Evolutionary conservation across 2,329 filamentous ascomycete species (phyloP), one percentile per base, ranked within the genome.

Genomic region (Verticillium dahliae): DNA sequence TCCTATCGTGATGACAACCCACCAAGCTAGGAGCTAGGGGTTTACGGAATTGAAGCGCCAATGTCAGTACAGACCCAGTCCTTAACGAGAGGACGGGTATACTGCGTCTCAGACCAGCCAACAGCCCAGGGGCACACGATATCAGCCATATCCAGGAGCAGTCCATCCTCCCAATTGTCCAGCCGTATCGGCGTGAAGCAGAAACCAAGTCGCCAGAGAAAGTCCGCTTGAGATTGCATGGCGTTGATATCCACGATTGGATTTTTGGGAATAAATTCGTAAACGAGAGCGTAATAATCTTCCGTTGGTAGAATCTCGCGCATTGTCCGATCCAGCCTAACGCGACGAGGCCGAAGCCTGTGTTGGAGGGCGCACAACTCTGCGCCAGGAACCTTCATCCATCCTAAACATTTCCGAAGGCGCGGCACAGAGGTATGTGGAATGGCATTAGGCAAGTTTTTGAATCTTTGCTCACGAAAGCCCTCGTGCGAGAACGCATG

Each of bases 91-190:
- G 10, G 34, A 6, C 34, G 34, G 6, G 5, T 37, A 10, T 6
- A 37, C 10, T 10, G 34, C 6, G 10, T 37, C 10, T 10, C 6
- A 37, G 10, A 37, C 34, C 34, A 37, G 34, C 6, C 34, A 37
- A n/a, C 7, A 18, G 52, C 11, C 59, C 59, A 61, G 31, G 59
- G 59, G 39, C 37, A 57, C 5, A 61, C 35, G 13, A 61, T 50
- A 34, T 61, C 59, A 7, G 59, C 52, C 35, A 61, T 61, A 22
- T 61, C 59, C 18, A 61, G 7, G 54, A 61, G 56, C 11, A 61
- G 33, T 7, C 59, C 59, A 13, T 38, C 59, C 31, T 31, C 15
- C 54, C 59, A 61, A 13, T 61, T 57, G 13, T 45, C 52, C 18
- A 31, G 4, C 22, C 59, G 59, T 10, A 56, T 14, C 14, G 59